Evolutionary conservation across 768 basidiomycete genomes (phyloP).

Genomic region (Psilocybe tampanensis): DNA sequence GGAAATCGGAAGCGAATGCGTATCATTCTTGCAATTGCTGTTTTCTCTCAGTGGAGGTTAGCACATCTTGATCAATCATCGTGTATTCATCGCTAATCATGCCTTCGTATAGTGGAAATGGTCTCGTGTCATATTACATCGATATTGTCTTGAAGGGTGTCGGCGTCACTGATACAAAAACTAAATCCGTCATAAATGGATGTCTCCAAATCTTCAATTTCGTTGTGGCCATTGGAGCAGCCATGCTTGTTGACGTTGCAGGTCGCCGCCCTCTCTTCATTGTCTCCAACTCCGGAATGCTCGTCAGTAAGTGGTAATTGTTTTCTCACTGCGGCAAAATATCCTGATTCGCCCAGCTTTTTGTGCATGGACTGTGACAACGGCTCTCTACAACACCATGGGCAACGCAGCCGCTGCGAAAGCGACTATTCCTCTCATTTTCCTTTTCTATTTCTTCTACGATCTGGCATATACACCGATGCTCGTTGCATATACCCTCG

Average conservation of each 20-base stretch:
- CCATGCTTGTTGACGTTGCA: conserved; percentile 65
- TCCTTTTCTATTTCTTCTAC: conserved; percentile 54
- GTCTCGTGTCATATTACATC: conserved; percentile 75
- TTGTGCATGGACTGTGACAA: conserved; percentile 56
- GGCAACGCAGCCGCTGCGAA: conserved; percentile 42
- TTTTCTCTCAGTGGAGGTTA: conserved; percentile 79
- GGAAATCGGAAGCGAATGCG: conserved; percentile 73
- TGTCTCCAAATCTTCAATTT: conserved; percentile 57
- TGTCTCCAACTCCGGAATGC: conserved; percentile 57
- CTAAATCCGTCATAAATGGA: conserved; percentile 35
- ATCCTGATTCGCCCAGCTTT: conserved; percentile 40
- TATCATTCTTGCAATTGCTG: conserved; percentile 64
- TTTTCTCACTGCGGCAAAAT: neutral
- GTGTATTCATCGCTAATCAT: neutral
- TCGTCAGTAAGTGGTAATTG: conserved; percentile 42
- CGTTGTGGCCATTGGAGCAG: conserved; percentile 55
- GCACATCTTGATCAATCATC: conserved; percentile 2
- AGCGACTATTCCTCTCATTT: conserved; percentile 71
- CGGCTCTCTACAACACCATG: conserved; percentile 44
- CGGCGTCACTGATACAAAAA: conserved; percentile 54
- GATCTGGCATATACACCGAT: conserved; percentile 82
- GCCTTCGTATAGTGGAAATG: conserved; percentile 52
- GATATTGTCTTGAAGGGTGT: conserved; percentile 66
- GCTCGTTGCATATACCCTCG: conserved; percentile 62
- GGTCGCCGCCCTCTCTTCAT: conserved; percentile 74